Conservation (phyloP, 2,329 filamentous ascomycete species). For the Chaetomiaceae sp. region DNA sequence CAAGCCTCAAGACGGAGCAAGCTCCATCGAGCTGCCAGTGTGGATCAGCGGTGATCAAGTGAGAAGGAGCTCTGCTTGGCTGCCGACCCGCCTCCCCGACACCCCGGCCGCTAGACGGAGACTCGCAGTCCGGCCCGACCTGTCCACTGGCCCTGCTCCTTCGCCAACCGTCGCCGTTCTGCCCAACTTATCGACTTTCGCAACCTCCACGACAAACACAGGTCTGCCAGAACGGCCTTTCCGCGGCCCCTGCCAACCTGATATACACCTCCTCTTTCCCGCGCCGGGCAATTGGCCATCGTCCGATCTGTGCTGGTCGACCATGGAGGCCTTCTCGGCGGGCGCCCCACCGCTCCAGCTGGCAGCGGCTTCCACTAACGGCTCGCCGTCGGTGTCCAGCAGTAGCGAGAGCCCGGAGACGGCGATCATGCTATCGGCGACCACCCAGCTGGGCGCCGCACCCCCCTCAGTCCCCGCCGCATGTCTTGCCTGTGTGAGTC, state of each 20-base stretch:
- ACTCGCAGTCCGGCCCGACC: too few relatives aligned
- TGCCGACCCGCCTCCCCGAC: too few relatives aligned
- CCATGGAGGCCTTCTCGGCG: constrained; percentile 24
- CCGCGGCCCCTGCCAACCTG: too few relatives aligned
- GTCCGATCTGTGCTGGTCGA: constrained; percentile 18
- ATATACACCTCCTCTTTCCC: too few relatives aligned
- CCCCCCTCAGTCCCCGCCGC: constrained; percentile 38
- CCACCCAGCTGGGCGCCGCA: constrained; percentile 10
- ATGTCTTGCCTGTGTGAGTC: constrained; percentile 49
- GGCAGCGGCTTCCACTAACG: constrained; percentile 22
- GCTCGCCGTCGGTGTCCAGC: constrained; percentile 23
- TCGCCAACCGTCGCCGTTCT: neutral
- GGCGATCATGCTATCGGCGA: constrained; percentile 20
- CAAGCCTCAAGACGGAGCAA: too few relatives aligned
- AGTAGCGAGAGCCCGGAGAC: constrained; percentile 25
- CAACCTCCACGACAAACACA: too few relatives aligned
- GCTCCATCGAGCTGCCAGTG: too few relatives aligned
- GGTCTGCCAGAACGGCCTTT: too few relatives aligned
- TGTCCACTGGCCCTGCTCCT: too few relatives aligned
- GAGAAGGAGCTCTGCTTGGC: too few relatives aligned
- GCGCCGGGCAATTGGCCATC: constrained; percentile 7
- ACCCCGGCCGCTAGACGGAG: too few relatives aligned
- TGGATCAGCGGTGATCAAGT: too few relatives aligned
- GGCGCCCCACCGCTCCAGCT: constrained; percentile 23
- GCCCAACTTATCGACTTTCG: neutral